phyloP scores from a whole-genome alignment of 2,329 filamentous ascomycete genomes.

The Plectosphaerella cucumerina region DNA sequence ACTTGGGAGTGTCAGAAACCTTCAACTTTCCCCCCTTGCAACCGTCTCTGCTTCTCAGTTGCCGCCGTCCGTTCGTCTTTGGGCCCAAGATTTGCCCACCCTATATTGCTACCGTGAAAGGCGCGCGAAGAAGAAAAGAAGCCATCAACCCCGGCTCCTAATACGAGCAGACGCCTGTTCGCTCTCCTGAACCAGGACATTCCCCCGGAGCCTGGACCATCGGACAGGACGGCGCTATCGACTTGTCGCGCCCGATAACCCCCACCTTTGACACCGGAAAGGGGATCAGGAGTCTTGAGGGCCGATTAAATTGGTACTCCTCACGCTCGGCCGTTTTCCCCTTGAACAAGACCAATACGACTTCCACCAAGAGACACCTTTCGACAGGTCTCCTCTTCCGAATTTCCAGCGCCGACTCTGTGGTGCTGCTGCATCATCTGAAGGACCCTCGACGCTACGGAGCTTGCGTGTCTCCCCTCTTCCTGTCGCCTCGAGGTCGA shows the following conservation, averaged over 20 bases:
- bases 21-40: background rate
- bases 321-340: background rate
- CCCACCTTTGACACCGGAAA: slow-evolving; percentile 1
- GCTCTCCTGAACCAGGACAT: too few relatives aligned
- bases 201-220: background rate
- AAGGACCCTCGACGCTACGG: too few relatives aligned
- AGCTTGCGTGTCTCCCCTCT: too few relatives aligned
- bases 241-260: slow-evolving; percentile 5
- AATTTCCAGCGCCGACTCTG: too few relatives aligned
- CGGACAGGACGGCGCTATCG: slow-evolving; percentile 1
- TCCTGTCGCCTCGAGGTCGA: background rate
- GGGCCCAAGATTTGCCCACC: background rate
- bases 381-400: background rate
- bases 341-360: background rate
- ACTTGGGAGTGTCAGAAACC: slow-evolving; percentile 2
- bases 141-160: background rate
- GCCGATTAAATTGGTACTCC: background rate
- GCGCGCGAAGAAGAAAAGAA: background rate
- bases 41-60: background rate
- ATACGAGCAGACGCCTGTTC: background rate
- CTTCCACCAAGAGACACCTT: background rate
- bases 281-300: slow-evolving; percentile 1
- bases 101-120: background rate
- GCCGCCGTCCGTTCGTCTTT: background rate
- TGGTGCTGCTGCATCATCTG: too few relatives aligned